Evolutionary conservation across 768 basidiomycete species (phyloP).

Genomic region (Strobilomyces dryophilus): DNA sequence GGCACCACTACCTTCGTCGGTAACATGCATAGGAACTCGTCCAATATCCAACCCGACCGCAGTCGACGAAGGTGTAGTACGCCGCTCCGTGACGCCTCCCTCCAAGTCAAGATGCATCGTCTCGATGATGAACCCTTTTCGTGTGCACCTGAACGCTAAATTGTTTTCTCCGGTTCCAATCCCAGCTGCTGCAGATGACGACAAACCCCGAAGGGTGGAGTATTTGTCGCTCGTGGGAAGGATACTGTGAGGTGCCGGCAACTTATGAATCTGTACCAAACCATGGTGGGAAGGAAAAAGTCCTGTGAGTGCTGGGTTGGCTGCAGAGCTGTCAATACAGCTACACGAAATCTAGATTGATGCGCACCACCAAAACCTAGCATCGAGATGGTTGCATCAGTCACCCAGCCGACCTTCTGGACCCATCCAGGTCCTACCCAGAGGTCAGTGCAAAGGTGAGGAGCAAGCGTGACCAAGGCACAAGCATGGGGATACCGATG

Average conservation of each 20-base stretch:
- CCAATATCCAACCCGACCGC: constrained; percentile 17
- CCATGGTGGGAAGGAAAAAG: constrained; percentile 87
- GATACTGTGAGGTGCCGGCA: constrained; percentile 73
- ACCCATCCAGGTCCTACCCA: constrained; percentile 71
- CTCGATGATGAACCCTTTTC: constrained; percentile 85
- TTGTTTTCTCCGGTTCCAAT: constrained; percentile 91
- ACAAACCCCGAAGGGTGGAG: constrained; percentile 80
- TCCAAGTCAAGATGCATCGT: constrained; percentile 86
- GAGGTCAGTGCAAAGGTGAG: constrained; percentile 53
- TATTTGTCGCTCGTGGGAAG: constrained; percentile 77
- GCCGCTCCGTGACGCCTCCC: constrained; percentile 76
- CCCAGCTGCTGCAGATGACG: constrained; percentile 44
- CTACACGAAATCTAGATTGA: not conserved
- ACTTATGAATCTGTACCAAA: constrained; percentile 67
- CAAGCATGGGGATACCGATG: constrained; percentile 56
- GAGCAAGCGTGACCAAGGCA: constrained; percentile 63
- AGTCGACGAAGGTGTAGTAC: constrained; percentile 49
- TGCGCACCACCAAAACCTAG: constrained; percentile 73
- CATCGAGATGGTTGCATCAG: constrained; percentile 72
- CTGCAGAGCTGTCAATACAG: constrained; percentile 36
- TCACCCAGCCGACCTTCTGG: constrained; percentile 73
- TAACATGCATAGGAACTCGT: constrained; percentile 16
- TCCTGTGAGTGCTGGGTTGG: constrained; percentile 67
- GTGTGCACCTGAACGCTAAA: constrained; percentile 87
- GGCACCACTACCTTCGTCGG: constrained; percentile 12